Percentiles rank a stretch among this genome's conserved stretches.
Evolutionary conservation across 31 red algal species (phyloP).

Genomic region (Porphyra umbilicalis): DNA sequence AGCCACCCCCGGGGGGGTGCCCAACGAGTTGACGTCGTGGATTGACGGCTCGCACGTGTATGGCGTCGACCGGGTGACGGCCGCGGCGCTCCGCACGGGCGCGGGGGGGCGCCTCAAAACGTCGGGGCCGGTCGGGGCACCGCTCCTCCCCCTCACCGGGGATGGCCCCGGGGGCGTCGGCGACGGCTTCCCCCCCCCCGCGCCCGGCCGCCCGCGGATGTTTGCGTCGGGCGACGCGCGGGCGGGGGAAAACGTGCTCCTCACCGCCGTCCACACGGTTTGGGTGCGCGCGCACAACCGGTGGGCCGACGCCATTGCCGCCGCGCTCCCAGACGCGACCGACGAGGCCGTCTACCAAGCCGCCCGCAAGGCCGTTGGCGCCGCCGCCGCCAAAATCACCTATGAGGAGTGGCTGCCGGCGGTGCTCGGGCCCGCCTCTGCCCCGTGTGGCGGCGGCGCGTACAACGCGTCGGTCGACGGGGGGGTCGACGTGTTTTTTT

Average conservation of each 20-base stretch:
- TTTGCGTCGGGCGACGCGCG: constrained; percentile 41
- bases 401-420: constrained; percentile 49
- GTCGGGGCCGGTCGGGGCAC: background rate
- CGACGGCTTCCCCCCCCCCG: constrained; percentile 5
- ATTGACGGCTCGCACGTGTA: constrained; percentile 51
- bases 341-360: constrained; percentile 18
- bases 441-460: background rate
- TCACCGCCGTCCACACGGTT: constrained; percentile 31
- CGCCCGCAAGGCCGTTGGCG: constrained; percentile 37
- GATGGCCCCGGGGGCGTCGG: background rate
- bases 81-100: constrained; percentile 28
- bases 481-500: constrained; percentile 22
- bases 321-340: background rate
- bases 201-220: background rate
- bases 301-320: constrained; percentile 12
- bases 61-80: constrained; percentile 17
- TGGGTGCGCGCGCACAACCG: constrained; percentile 55
- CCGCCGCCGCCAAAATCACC: constrained; percentile 31
- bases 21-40: constrained; percentile 23
- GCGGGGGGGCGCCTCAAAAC: constrained; percentile 16
- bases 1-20: background rate
- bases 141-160: constrained; percentile 37
- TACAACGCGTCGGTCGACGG: constrained; percentile 15
- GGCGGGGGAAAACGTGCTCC: constrained; percentile 39
- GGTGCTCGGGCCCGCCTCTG: constrained; percentile 14